Base-by-base conservation (phyloP, 441 rosid genomes). In the Aleurites moluccanus region DNA sequence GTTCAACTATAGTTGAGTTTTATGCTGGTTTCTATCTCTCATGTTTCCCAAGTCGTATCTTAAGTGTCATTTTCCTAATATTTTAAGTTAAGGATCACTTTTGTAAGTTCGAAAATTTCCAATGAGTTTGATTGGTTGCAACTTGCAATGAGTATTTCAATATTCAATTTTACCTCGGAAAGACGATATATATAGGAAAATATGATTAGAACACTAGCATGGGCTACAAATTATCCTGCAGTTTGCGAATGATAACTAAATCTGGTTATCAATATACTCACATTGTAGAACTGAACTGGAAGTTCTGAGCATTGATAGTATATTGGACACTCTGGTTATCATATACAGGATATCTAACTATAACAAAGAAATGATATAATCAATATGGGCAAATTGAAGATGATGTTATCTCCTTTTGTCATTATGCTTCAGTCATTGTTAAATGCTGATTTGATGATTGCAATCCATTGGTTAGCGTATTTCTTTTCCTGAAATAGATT, bases 371-470 rank as follows among this genome's bases (percentile, higher is more conserved):
- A 23, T 3, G 28, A 62, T 40, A 23, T 21, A 16, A 55, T 2
- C 23, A 56, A 38, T 40, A 4, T 56, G 35, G 30, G 6, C 40
- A 38, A 14, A 11, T 18, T 60, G 8, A n/a, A 20, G 47, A 73
- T 53, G 18, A 38, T 20, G 25, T 18, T 13, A 4, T 38, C 6
- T 74, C 28, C 44, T 74, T 42, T 56, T 2, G 27, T n/a, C 42
- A 10, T 56, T 56, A 15, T 25, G 10, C 13, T 74, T 38, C 28
- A 14, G 6, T 18, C n/a, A 61, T 38, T n/a, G 10, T 72, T 57
- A 35, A 15, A 18, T 71, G 49, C 59, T 66, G 21, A 60, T 53
- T 47, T 38, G 14, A 23, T 77, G 67, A 33, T 57, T 27, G 25
- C 14, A 65, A 45, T 68, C 18, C 33, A 28, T 25, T 13, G 18